These are phyloP conservation scores for Macroventuria anomochaeta DNA, from an alignment of 2,329 filamentous ascomycete genomes.

Conservation along the genomic window DNA sequence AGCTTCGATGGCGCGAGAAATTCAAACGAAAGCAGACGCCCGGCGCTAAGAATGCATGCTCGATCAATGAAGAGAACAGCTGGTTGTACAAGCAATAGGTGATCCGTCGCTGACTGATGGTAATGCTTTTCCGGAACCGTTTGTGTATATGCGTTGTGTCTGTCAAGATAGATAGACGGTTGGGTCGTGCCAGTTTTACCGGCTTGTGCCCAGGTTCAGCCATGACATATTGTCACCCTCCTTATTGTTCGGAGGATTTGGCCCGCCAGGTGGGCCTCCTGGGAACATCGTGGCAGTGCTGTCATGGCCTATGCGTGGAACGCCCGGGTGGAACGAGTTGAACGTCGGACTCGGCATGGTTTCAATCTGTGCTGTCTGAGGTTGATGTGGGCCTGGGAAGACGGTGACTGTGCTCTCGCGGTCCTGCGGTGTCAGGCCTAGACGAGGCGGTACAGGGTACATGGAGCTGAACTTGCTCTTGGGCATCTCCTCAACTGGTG, in stretches of 20 bases:
- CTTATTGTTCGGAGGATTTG: constrained; percentile 21
- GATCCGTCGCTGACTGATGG: constrained; percentile 28
- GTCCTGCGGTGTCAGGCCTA: constrained; percentile 26
- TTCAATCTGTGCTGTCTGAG: constrained; percentile 18
- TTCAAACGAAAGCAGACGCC: constrained; percentile 30
- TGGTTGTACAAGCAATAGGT: constrained; percentile 26
- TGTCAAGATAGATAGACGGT: constrained; percentile 7
- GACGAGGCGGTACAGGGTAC: constrained; percentile 38
- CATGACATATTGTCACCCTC: constrained; percentile 73
- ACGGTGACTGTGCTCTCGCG: constrained; percentile 61
- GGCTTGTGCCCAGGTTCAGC: constrained; percentile 69
- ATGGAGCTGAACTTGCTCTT: constrained; percentile 37
- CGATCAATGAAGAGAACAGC: constrained; percentile 26
- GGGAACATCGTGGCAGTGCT: constrained; percentile 55
- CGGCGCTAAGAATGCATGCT: constrained; percentile 41
- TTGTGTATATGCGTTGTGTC: constrained; percentile 19
- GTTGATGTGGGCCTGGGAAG: constrained; percentile 36
- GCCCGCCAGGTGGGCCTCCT: constrained; percentile 49
- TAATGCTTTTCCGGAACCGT: constrained; percentile 28
- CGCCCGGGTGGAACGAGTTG: constrained; percentile 52
- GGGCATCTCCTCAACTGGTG: constrained; percentile 23
- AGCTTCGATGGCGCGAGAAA: constrained; percentile 25
- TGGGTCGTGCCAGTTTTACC: constrained; percentile 16
- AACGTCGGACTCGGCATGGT: constrained; percentile 57
- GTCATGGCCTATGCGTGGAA: constrained; percentile 62